A percentile compares a stretch with the other conserved stretches of the same genome.
Evolutionary conservation across 1,284 basidiomycete species (phyloP).

Genomic region (Blastosporella zonata): DNA sequence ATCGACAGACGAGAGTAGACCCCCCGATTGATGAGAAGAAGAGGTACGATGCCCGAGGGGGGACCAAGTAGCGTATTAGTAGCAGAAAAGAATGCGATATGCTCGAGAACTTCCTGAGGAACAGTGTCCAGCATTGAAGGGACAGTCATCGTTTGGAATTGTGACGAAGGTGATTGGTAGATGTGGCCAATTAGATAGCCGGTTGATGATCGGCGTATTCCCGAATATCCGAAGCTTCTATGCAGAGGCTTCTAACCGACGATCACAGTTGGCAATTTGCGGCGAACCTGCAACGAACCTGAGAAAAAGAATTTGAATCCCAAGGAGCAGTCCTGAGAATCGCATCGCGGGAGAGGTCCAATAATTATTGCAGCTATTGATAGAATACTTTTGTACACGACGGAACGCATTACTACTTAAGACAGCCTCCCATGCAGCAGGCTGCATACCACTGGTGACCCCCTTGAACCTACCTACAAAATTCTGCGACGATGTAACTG

Average conservation of each 20-base stretch:
- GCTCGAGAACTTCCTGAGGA: conserved; percentile 70
- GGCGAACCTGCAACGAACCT: not conserved
- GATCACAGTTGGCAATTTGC: too few relatives aligned
- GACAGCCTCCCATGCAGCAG: conserved; percentile 45
- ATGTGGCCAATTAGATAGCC: conserved; percentile 10
- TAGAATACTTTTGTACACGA: not conserved
- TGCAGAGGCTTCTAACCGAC: too few relatives aligned
- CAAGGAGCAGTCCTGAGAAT: not conserved
- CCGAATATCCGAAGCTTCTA: too few relatives aligned
- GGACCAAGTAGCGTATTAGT: conserved; percentile 52
- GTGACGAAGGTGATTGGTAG: conserved; percentile 6
- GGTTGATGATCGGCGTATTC: conserved; percentile 3
- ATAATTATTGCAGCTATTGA: not conserved
- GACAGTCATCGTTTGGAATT: conserved; percentile 16
- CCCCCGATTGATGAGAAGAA: conserved; percentile 53
- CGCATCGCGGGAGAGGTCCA: not conserved
- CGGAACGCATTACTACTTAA: conserved; percentile 37
- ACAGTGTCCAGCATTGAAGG: conserved; percentile 33
- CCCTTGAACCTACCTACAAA: conserved; percentile 47
- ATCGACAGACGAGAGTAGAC: conserved; percentile 49
- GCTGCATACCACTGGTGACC: conserved; percentile 28
- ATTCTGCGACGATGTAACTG: conserved; percentile 48
- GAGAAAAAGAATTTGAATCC: not conserved
- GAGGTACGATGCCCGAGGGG: conserved; percentile 44
- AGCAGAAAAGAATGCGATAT: conserved; percentile 58